Conservation (phyloP, 768 basidiomycete genomes). For the Suillus variegatus region DNA sequence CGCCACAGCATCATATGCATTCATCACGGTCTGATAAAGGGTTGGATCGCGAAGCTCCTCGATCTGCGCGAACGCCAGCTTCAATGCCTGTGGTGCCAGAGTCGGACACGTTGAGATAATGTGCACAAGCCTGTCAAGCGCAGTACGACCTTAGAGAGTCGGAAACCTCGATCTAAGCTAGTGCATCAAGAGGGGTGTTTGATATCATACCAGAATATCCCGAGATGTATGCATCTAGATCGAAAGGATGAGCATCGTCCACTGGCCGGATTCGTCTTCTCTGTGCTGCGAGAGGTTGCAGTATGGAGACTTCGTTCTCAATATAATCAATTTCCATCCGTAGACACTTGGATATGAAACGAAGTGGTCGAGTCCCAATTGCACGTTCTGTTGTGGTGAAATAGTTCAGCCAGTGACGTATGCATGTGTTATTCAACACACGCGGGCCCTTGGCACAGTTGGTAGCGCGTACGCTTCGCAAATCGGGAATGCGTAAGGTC, state of each 20-base stretch:
- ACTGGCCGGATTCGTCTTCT: slow-evolving; percentile 45
- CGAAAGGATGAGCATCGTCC: slow-evolving; percentile 84
- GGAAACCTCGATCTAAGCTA: slow-evolving; percentile 5
- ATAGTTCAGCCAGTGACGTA: not conserved
- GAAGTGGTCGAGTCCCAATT: not conserved
- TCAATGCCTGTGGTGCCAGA: slow-evolving; percentile 72
- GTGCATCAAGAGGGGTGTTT: not conserved
- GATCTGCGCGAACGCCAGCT: slow-evolving; percentile 64
- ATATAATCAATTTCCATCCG: slow-evolving; percentile 33
- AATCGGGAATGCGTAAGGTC: slow-evolving; percentile 29
- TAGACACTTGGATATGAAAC: slow-evolving; percentile 2
- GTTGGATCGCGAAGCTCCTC: slow-evolving; percentile 68
- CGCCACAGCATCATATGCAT: slow-evolving; percentile 54
- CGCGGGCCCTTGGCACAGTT: slow-evolving; percentile 35
- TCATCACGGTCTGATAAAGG: slow-evolving; percentile 51
- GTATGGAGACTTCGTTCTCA: slow-evolving; percentile 26
- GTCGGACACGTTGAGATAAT: slow-evolving; percentile 65
- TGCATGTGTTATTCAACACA: not conserved
- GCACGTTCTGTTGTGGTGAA: not conserved
- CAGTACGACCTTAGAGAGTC: slow-evolving; percentile 59
- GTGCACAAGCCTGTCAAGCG: slow-evolving; percentile 71
- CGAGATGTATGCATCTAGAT: slow-evolving; percentile 78
- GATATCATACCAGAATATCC: slow-evolving; percentile 64
- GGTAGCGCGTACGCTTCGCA: slow-evolving; percentile 37
- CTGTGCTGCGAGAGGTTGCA: slow-evolving; percentile 11